phyloP scores from a whole-genome alignment of 2,329 filamentous ascomycete species.

The Verticillium tricorpus region DNA sequence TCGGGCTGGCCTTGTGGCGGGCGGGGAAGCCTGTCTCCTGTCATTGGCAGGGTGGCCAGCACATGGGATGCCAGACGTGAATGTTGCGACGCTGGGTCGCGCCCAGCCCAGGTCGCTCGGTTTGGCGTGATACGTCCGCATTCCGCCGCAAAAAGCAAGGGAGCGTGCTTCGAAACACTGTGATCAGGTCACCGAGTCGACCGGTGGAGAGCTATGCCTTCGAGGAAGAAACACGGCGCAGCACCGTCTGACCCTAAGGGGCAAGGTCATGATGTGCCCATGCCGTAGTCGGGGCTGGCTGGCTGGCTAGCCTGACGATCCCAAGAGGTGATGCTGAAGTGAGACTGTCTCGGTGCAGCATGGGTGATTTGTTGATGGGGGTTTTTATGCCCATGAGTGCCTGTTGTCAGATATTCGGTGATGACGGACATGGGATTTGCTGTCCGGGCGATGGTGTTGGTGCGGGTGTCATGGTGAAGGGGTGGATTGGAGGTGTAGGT shows the following conservation, averaged over 20 bases:
- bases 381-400: no score
- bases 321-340: neutral
- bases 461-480: no score
- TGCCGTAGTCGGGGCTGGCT: no score
- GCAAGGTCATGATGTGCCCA: neutral
- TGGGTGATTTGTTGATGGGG: neutral
- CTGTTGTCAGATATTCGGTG: no score
- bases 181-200: neutral
- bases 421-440: no score
- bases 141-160: neutral
- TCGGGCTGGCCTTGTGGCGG: neutral
- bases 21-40: neutral
- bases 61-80: neutral
- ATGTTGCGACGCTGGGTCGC: neutral
- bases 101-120: neutral
- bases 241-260: no score
- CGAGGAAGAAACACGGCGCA: no score
- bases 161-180: neutral
- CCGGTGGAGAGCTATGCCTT: no score
- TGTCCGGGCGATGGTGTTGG: no score
- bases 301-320: neutral
- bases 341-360: neutral
- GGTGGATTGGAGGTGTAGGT: no score
- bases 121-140: neutral
- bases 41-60: neutral